Evolutionary conservation across 1,139 yeast genomes (phyloP).

Genomic region (Kodamaea ohmeri): DNA sequence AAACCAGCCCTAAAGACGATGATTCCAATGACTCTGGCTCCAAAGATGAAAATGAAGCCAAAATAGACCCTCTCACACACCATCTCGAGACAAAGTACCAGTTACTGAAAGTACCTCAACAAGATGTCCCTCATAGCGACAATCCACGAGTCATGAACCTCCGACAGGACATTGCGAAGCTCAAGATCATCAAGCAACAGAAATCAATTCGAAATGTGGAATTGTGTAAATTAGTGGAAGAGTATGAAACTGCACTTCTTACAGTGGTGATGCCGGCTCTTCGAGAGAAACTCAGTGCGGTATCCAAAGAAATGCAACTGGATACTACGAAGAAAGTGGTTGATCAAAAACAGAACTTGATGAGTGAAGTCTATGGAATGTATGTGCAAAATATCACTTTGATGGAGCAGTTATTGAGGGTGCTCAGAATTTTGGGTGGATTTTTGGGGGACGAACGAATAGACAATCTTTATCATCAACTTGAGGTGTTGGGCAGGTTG

Average conservation of each 20-base stretch:
- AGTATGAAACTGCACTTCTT: conserved; percentile 30
- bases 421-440: conserved; percentile 9
- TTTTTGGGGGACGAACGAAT: conserved; percentile 10
- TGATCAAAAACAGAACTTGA: conserved; percentile 16
- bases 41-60: background rate
- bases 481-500: conserved; percentile 12
- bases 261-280: conserved; percentile 31
- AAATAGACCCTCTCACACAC: conserved; percentile 12
- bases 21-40: no score
- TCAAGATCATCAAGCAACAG: conserved; percentile 20
- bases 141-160: conserved; percentile 5
- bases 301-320: conserved; percentile 4
- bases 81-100: conserved; percentile 19
- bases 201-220: conserved; percentile 24
- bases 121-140: background rate
- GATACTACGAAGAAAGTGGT: conserved; percentile 14
- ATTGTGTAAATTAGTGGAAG: conserved; percentile 22
- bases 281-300: conserved; percentile 21
- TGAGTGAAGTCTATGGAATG: conserved; percentile 12
- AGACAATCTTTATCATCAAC: conserved; percentile 13
- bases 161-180: conserved; percentile 25
- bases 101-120: conserved; percentile 12
- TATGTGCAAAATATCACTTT: conserved; percentile 13
- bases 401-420: conserved; percentile 11
- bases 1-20: no score